Percentiles rank a stretch among this genome's conserved stretches.
These are phyloP conservation scores for Debaryomyces coudertii DNA, from an alignment of 1,139 yeast genomes.

Conservation along the genomic window DNA sequence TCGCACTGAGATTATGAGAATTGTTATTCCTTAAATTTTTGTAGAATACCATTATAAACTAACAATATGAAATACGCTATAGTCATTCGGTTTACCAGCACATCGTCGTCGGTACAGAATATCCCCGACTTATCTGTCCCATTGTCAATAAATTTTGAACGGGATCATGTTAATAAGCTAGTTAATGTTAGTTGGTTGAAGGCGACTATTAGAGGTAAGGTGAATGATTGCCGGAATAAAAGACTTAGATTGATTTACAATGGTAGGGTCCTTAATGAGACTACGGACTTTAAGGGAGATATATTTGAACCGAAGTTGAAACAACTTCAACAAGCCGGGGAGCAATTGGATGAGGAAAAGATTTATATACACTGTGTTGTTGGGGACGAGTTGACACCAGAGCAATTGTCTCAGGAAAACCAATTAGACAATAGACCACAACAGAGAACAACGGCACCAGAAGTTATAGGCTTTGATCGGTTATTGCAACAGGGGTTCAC, in stretches of 20 bases:
- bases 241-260: constrained; percentile 73
- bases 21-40: not conserved
- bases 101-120: constrained; percentile 25
- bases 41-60: not conserved
- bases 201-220: constrained; percentile 32
- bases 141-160: constrained; percentile 30
- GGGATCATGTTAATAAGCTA: constrained; percentile 36
- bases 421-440: constrained; percentile 56
- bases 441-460: constrained; percentile 61
- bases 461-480: constrained; percentile 84
- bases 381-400: constrained; percentile 65
- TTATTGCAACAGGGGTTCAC: constrained; percentile 81
- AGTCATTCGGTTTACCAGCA: constrained; percentile 37
- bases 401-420: constrained; percentile 67
- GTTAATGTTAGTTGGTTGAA: constrained; percentile 37
- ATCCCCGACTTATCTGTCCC: constrained; percentile 36
- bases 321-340: constrained; percentile 14
- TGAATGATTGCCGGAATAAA: constrained; percentile 36
- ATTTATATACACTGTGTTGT: constrained; percentile 79
- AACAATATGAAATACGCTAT: constrained; percentile 24
- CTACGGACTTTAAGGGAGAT: constrained; percentile 57
- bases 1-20: constrained; percentile 1
- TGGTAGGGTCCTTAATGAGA: constrained; percentile 70
- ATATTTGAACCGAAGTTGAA: constrained; percentile 38
- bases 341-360: constrained; percentile 17